Conservation (phyloP, 1,284 basidiomycete species). For the Stereum hirsutum region DNA sequence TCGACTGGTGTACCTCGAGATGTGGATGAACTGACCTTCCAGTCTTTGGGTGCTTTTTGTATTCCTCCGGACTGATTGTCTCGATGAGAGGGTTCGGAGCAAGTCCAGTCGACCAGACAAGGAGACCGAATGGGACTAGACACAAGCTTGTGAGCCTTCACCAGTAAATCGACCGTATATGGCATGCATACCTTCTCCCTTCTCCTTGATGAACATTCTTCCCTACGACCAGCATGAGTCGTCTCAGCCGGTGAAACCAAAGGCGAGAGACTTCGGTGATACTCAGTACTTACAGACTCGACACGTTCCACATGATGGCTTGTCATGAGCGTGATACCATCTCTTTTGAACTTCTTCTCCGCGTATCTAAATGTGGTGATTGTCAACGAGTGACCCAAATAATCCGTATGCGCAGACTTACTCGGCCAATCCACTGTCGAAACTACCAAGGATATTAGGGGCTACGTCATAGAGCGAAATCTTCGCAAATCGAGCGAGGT, state of each 20-base stretch:
- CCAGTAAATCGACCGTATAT: no score
- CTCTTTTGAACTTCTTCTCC: slow-evolving; percentile 5
- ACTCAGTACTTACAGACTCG: slow-evolving; percentile 43
- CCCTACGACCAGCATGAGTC: slow-evolving; percentile 26
- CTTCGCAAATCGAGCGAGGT: slow-evolving; percentile 49
- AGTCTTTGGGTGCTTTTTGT: slow-evolving; percentile 56
- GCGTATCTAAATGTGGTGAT: slow-evolving; percentile 3
- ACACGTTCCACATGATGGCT: slow-evolving; percentile 78
- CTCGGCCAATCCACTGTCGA: slow-evolving; percentile 64
- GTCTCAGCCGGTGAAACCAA: slow-evolving; percentile 6
- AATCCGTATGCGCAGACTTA: slow-evolving; percentile 21
- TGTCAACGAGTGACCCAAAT: slow-evolving; percentile 4
- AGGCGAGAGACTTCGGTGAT: neutral
- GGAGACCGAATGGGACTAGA: slow-evolving; percentile 67
- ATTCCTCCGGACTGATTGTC: slow-evolving; percentile 42
- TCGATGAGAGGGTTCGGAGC: slow-evolving; percentile 72
- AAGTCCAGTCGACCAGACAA: slow-evolving; percentile 84
- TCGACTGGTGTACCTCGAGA: no score
- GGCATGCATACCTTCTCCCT: slow-evolving; percentile 50
- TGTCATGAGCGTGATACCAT: slow-evolving; percentile 26
- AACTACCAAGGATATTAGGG: slow-evolving; percentile 73
- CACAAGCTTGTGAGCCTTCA: neutral
- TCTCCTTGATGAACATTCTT: slow-evolving; percentile 50
- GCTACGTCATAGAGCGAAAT: slow-evolving; percentile 80
- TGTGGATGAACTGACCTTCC: slow-evolving; percentile 36